Evolutionary conservation across 106 monocot genomes (phyloP).

Genomic region (Apostasia ramifera): DNA sequence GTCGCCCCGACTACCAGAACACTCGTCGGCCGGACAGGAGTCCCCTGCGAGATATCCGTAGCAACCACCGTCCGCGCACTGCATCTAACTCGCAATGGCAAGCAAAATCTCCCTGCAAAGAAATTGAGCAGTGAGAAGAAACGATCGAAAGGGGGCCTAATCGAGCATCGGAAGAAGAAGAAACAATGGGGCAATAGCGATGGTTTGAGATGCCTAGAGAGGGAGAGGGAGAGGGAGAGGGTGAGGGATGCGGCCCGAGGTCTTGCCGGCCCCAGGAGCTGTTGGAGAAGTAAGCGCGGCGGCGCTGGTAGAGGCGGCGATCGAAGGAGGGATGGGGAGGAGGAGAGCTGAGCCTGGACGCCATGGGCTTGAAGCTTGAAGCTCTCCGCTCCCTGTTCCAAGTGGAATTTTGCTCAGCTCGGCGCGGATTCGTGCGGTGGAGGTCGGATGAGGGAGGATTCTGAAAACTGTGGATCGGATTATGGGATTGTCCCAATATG

Average conservation of each 20-base stretch:
- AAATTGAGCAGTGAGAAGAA: background rate
- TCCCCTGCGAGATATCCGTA: conserved; percentile 73
- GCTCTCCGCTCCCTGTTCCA: background rate
- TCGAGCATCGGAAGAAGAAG: background rate
- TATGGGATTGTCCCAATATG: too few species aligned
- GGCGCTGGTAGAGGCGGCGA: conserved; percentile 1
- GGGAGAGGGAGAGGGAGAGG: background rate
- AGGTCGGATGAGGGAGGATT: background rate
- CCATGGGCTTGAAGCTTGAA: conserved; percentile 25
- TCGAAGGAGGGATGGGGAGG: conserved; percentile 19
- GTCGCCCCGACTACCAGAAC: conserved; percentile 91
- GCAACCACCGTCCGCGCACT: conserved; percentile 54
- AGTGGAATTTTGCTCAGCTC: background rate
- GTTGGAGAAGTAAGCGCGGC: background rate
- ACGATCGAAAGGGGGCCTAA: background rate
- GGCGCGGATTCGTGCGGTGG: background rate
- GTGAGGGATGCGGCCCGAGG: background rate
- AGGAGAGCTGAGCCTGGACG: conserved; percentile 38
- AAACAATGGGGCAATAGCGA: background rate
- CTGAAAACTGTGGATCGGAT: background rate
- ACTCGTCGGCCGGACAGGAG: conserved; percentile 86
- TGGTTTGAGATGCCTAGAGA: conserved; percentile 20
- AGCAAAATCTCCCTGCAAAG: conserved; percentile 32
- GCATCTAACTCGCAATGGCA: conserved; percentile 33
- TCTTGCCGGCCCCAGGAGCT: conserved; percentile 25